Evolutionary conservation across 2,329 filamentous ascomycete genomes (phyloP).

Genomic region (Lecanicillium sp.): DNA sequence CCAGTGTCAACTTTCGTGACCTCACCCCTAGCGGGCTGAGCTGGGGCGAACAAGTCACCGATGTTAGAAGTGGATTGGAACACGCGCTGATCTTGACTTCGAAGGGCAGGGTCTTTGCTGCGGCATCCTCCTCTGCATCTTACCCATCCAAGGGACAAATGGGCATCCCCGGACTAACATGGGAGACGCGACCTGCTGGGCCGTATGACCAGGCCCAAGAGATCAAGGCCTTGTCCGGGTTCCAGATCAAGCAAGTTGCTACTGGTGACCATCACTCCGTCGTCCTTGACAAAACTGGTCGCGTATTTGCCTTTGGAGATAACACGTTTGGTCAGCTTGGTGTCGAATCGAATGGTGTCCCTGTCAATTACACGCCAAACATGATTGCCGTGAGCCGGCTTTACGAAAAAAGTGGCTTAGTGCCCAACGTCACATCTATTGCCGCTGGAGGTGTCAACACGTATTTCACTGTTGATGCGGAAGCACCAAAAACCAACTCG

Average conservation of each 20-base stretch:
- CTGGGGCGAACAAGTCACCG: slow-evolving; percentile 66
- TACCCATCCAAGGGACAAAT: slow-evolving; percentile 83
- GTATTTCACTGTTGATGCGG: slow-evolving; percentile 80
- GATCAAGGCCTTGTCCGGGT: slow-evolving; percentile 63
- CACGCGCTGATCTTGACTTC: slow-evolving; percentile 83
- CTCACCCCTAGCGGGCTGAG: slow-evolving; percentile 59
- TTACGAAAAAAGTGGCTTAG: slow-evolving; percentile 59
- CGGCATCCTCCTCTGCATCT: slow-evolving; percentile 70
- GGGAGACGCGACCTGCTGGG: slow-evolving; percentile 68
- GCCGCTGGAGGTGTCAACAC: slow-evolving; percentile 82
- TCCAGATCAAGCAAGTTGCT: slow-evolving; percentile 68
- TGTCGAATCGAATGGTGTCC: slow-evolving; percentile 59
- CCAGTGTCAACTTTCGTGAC: slow-evolving; percentile 61
- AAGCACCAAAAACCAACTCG: slow-evolving; percentile 33
- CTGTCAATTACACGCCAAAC: slow-evolving; percentile 62
- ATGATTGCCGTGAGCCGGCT: slow-evolving; percentile 65
- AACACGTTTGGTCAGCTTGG: slow-evolving; percentile 89
- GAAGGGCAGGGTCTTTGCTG: slow-evolving; percentile 78
- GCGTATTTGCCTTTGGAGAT: slow-evolving; percentile 83
- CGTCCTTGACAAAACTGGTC: slow-evolving; percentile 67
- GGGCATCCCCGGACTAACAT: slow-evolving; percentile 76
- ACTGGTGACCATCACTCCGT: slow-evolving; percentile 83
- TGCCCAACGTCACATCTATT: slow-evolving; percentile 66
- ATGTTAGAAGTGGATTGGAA: slow-evolving; percentile 74
- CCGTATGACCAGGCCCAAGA: slow-evolving; percentile 80